Evolutionary conservation across 2,329 filamentous ascomycete genomes (phyloP), one percentile per base, ranked within the genome.

Genomic region (Metarhizium humberi): DNA sequence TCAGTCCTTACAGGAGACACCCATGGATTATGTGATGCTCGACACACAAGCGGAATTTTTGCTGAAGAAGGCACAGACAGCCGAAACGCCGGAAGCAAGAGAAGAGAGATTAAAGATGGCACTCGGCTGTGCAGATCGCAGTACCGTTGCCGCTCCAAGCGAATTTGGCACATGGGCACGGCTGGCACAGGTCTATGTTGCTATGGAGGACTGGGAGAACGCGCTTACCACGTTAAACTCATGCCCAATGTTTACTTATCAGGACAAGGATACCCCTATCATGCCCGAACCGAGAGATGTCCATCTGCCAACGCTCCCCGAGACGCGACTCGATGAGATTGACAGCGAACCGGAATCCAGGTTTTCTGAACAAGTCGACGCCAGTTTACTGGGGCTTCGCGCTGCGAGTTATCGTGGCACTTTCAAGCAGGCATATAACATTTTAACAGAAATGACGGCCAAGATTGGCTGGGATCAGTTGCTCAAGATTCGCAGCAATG

Each of bases 211-310:
- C 67, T 99, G 94, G 91, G 94, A 97, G 67, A 84, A 97, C 62
- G 94, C 94, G 0, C 80, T 99, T 29, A 85, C 95, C 5, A 97
- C 94, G 4, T 79, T 99, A 53, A 99, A 99, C 73, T 99, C 94
- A 18, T 99, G 94, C 70, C 94, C 94, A 8, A 99, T 99, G 94
- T 99, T 99, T 71, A 99, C 94, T 6, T 97, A 99, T 71, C 94
- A 97, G 71, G 94, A 99, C 72, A 97, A 96, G 71, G 94, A 99
- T 69, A 87, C 91, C 6, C 94, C 94, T 3, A 75, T 94, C 57
- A 92, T 97, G 87, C 94, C 94, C 1, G 91, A 96, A 66, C 92
- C 94, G 0, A 87, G 88, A 63, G 88, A 91, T 55, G 88, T 97
- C 46, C 84, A 88, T 62, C 80, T 99, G 14, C 94, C 94, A 0